A percentile compares a stretch with the other conserved stretches of the same genome.
phyloP scores from a whole-genome alignment of 1,139 yeast genomes.

The Saccharomyces pastorianus region DNA sequence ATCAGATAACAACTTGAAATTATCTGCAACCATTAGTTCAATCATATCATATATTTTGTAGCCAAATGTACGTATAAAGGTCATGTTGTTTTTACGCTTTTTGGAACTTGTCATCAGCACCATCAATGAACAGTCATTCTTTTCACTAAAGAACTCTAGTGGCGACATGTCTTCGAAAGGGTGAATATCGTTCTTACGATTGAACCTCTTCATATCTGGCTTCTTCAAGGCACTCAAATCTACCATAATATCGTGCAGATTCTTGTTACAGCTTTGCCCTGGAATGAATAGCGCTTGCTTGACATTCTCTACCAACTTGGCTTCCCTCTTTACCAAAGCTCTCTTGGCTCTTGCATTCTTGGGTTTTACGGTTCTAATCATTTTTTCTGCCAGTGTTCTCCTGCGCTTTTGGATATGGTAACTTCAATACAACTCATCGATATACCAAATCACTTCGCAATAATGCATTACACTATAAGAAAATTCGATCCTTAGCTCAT shows the following conservation, averaged over 20 bases:
- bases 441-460: neutral
- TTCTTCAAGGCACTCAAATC: constrained; percentile 88
- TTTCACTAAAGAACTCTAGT: constrained; percentile 86
- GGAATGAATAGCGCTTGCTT: constrained; percentile 89
- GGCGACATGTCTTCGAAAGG: constrained; percentile 91
- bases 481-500: neutral
- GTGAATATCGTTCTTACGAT: constrained; percentile 77
- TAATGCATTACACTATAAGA: neutral
- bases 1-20: constrained; percentile 66
- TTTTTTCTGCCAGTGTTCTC: constrained; percentile 16
- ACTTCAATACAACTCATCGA: neutral
- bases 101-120: constrained; percentile 80
- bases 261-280: constrained; percentile 72
- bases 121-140: constrained; percentile 81
- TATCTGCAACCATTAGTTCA: constrained; percentile 68
- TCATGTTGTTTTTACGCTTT: constrained; percentile 87
- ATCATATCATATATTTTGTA: constrained; percentile 89
- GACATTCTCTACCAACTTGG: constrained; percentile 82
- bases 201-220: constrained; percentile 81
- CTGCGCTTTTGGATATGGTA: neutral
- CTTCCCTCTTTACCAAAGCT: constrained; percentile 80
- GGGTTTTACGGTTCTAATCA: constrained; percentile 75
- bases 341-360: constrained; percentile 95
- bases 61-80: constrained; percentile 83
- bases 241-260: constrained; percentile 80